These are phyloP conservation scores for Saccharomyces hybrid DNA, from an alignment of 1,139 yeast species.

Conservation along the genomic window DNA sequence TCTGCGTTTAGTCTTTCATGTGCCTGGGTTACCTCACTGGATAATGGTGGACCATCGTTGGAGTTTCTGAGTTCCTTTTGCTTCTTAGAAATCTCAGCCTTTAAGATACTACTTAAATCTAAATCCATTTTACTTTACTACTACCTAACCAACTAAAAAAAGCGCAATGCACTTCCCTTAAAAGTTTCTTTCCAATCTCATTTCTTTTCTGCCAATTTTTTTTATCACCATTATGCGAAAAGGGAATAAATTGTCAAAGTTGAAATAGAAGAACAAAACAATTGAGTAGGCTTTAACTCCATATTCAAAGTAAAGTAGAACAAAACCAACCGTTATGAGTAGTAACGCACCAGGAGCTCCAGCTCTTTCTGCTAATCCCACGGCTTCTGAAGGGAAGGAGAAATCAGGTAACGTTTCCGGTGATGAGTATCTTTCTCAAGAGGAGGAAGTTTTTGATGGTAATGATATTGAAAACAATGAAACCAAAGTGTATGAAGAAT, in stretches of 20 bases:
- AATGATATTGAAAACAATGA: slow-evolving; percentile 35
- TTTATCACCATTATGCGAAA: neutral
- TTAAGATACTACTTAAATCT: slow-evolving; percentile 34
- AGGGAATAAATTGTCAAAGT: neutral
- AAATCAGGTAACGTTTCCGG: slow-evolving; percentile 21
- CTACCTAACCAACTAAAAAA: neutral
- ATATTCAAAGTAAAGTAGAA: neutral
- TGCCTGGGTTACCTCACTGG: slow-evolving; percentile 4
- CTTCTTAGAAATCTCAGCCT: slow-evolving; percentile 34
- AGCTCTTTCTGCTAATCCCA: neutral
- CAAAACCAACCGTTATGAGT: neutral
- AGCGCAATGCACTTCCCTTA: neutral
- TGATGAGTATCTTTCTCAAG: slow-evolving; percentile 36
- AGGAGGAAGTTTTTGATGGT: slow-evolving; percentile 38
- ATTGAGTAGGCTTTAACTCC: neutral
- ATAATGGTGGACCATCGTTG: neutral
- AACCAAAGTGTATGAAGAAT: slow-evolving; percentile 40
- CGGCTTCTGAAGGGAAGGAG: neutral
- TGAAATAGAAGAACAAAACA: neutral
- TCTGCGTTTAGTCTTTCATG: neutral
- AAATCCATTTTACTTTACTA: slow-evolving; percentile 14
- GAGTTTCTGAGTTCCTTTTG: slow-evolving; percentile 17
- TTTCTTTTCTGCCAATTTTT: neutral
- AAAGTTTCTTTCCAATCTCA: neutral
- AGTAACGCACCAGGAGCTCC: neutral